Percentiles rank a stretch among this genome's conserved stretches.
Conservation (phyloP, 805 yeast species). For the Saturnispora quitensis region DNA sequence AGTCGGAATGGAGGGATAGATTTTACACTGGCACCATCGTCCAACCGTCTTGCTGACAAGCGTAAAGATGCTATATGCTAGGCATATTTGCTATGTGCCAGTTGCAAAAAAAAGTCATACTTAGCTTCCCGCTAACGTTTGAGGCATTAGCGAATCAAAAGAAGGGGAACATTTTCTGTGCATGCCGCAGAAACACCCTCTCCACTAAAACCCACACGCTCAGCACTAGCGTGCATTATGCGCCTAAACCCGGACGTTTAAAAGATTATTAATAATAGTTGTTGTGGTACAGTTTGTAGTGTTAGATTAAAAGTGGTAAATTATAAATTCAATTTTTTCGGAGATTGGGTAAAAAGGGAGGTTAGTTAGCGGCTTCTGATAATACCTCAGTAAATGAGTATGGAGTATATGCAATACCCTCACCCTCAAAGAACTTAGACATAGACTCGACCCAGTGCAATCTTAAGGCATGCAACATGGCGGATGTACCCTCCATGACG, state of each 20-base stretch:
- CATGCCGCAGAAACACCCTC: background rate
- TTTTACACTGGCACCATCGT: background rate
- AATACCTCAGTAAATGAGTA: constrained; percentile 48
- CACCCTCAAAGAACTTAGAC: constrained; percentile 98
- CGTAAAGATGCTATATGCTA: too few relatives aligned
- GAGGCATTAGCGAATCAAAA: background rate
- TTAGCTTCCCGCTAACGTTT: background rate
- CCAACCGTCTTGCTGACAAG: too few relatives aligned
- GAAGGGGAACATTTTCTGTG: background rate
- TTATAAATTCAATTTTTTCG: background rate
- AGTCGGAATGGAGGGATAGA: background rate
- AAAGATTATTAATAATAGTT: background rate
- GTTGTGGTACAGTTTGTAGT: background rate
- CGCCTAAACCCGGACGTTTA: background rate
- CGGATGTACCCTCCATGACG: constrained; percentile 97
- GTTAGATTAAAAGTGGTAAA: background rate
- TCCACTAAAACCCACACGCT: background rate
- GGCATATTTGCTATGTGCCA: too few relatives aligned
- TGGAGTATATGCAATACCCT: constrained; percentile 87
- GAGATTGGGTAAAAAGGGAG: background rate
- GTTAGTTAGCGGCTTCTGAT: constrained; percentile 1
- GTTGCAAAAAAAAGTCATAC: background rate
- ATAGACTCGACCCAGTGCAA: constrained; percentile 99
- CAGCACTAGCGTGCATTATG: background rate
- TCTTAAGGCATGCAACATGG: constrained; percentile 97